Base-by-base conservation (phyloP, 2,329 filamentous ascomycete species). In the Phyllosticta ampelicida region DNA sequence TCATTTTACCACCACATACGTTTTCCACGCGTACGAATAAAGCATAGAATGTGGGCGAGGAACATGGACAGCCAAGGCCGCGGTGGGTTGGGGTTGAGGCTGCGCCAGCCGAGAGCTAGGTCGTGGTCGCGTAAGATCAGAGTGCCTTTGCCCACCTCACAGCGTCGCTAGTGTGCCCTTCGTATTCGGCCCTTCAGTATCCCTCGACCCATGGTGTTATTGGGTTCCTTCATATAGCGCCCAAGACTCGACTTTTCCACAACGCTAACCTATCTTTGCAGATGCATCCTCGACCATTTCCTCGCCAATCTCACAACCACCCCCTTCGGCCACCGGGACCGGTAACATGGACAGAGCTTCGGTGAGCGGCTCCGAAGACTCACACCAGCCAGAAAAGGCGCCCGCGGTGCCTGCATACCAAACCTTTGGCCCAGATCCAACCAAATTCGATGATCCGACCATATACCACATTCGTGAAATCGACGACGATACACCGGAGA, bases 401-500 rank as follows among this genome's bases (percentile, higher is more conserved):
- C 80, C 83, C n/a, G 77, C 81, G 6, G 73, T 86, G 21, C 80
- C 82, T 5, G 86, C 91, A 60, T 85, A 86, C 67, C 89, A 95
- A 73, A 91, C 90, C 0, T 97, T 96, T 70, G 92, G 92, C 60
- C 86, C 92, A 48, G 90, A 97, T 68, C 92, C 92, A 0, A 88
- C 90, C 23, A 90, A 85, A n/a, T 96, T 92, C 66, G 78, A 84
- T 64, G 94, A 99, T 68, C 90, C 91, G 1, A 96, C 92, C 36
- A 81, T 96, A 54, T 99, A 99, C 76, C 88, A 99, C 69, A 96
- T 99, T 62, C 85, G 86, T 58, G 79, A 86, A 0, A 79, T 91
- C 21, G 80, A 81, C 1, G 80, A 85, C 0, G 85, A 81, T 62
- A 95, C 96, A 86, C 80, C 84, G 2, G 84, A 90, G 59, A 86